phyloP scores from a whole-genome alignment of 768 basidiomycete species.

The Xanthoconium stramineum region DNA sequence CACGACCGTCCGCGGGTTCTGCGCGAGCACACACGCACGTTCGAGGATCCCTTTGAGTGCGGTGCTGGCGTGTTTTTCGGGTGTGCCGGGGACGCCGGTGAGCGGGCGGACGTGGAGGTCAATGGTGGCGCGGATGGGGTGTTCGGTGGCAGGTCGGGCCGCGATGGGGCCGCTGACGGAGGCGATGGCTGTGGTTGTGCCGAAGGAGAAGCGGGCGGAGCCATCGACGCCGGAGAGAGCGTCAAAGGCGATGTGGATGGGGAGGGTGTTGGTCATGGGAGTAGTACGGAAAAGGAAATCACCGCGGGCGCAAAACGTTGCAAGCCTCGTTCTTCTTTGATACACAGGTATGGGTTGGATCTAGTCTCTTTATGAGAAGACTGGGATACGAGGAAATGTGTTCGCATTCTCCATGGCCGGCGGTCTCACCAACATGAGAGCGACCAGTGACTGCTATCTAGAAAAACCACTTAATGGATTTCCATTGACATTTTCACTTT shows the following conservation, averaged over 20 bases:
- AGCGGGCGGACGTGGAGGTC: constrained; percentile 74
- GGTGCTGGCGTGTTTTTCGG: constrained; percentile 57
- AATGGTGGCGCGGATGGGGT: constrained; percentile 68
- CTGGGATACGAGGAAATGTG: too few species aligned
- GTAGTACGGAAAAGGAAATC: background rate
- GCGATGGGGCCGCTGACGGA: constrained; percentile 83
- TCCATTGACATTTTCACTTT: too few species aligned
- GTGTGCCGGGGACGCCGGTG: constrained; percentile 63
- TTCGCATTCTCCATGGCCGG: too few species aligned
- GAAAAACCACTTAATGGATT: too few species aligned
- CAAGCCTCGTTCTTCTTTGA: too few species aligned
- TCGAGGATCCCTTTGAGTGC: constrained; percentile 55
- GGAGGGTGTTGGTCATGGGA: background rate
- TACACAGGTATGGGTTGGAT: too few species aligned
- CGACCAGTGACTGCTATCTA: too few species aligned
- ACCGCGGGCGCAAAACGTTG: too few species aligned
- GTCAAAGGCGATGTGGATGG: constrained; percentile 47
- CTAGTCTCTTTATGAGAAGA: too few species aligned
- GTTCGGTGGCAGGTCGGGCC: constrained; percentile 64
- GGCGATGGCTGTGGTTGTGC: constrained; percentile 46
- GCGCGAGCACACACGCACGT: constrained; percentile 61
- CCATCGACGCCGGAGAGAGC: constrained; percentile 71
- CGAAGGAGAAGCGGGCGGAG: constrained; percentile 59
- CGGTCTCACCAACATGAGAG: too few species aligned
- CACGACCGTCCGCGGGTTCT: constrained; percentile 68